Percentiles rank a stretch among this genome's conserved stretches.
These are phyloP conservation scores for Acanthamoeba lugdunensis DNA, from an alignment of 208 protist species.

Conservation along the genomic window DNA sequence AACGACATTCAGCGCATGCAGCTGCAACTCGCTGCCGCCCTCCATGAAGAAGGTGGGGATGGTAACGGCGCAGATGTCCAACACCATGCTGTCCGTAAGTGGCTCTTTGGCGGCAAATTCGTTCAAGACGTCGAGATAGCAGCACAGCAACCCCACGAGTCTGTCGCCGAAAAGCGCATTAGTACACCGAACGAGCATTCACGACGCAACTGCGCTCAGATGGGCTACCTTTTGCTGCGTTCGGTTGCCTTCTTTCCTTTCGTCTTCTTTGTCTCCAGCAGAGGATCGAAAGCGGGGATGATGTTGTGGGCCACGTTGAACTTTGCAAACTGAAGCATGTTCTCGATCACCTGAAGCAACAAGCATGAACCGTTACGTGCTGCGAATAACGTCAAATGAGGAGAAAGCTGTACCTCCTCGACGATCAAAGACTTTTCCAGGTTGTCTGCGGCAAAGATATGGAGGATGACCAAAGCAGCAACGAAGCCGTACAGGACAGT, in stretches of 20 bases:
- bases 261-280: not conserved
- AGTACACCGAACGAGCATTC: not conserved
- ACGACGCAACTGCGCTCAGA: no score
- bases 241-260: slow-evolving; percentile 56
- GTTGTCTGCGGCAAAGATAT: slow-evolving; percentile 43
- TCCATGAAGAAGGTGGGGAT: slow-evolving; percentile 68
- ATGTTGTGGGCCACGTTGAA: slow-evolving; percentile 58
- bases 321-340: slow-evolving; percentile 66
- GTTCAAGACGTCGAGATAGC: slow-evolving; percentile 53
- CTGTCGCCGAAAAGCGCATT: not conserved
- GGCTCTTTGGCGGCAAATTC: slow-evolving; percentile 2
- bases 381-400: not conserved
- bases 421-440: slow-evolving; percentile 50
- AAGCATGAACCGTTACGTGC: not conserved
- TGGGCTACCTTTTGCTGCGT: not conserved
- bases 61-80: slow-evolving; percentile 53
- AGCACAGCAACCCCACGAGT: slow-evolving; percentile 14
- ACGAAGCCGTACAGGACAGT: slow-evolving; percentile 47
- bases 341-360: slow-evolving; percentile 52
- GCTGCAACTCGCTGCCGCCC: slow-evolving; percentile 62
- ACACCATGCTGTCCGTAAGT: slow-evolving; percentile 65
- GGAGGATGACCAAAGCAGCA: slow-evolving; percentile 24
- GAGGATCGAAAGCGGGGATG: slow-evolving; percentile 63
- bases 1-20: slow-evolving; percentile 60
- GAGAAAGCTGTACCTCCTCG: slow-evolving; percentile 27